These are phyloP conservation scores for Nannochloropsis granulata DNA, from an alignment of 108 stramenopile species.

Conservation along the genomic window DNA sequence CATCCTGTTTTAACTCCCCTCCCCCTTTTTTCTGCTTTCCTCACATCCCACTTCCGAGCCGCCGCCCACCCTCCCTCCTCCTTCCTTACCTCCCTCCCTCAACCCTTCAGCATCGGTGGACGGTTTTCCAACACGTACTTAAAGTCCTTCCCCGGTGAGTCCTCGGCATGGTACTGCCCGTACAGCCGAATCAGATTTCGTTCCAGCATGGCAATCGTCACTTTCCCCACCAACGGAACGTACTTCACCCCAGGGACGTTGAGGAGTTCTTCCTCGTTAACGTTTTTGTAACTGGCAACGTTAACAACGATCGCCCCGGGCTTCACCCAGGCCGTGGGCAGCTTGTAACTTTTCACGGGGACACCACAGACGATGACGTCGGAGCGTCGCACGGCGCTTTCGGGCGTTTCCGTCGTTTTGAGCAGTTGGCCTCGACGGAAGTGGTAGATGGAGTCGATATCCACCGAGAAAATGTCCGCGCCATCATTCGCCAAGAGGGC, in stretches of 20 bases:
- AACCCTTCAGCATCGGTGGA: background rate
- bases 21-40: no score
- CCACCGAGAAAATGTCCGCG: constrained; percentile 69
- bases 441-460: constrained; percentile 60
- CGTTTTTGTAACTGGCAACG: constrained; percentile 73
- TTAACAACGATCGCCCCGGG: constrained; percentile 61
- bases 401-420: constrained; percentile 30
- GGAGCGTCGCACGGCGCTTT: constrained; percentile 44
- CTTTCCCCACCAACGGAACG: constrained; percentile 78
- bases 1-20: no score
- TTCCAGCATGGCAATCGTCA: constrained; percentile 78
- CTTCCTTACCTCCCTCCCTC: background rate
- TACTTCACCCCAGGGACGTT: constrained; percentile 52
- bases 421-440: constrained; percentile 29
- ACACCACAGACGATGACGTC: constrained; percentile 69
- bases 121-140: background rate
- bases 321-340: constrained; percentile 52
- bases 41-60: no score
- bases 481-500: constrained; percentile 73
- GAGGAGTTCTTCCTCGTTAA: constrained; percentile 56
- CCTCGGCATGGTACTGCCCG: constrained; percentile 59
- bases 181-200: constrained; percentile 66
- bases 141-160: background rate
- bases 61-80: background rate
- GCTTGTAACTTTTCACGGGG: constrained; percentile 50